Conservation (phyloP, 2,329 filamentous ascomycete species). For the Aureobasidium namibiae region DNA sequence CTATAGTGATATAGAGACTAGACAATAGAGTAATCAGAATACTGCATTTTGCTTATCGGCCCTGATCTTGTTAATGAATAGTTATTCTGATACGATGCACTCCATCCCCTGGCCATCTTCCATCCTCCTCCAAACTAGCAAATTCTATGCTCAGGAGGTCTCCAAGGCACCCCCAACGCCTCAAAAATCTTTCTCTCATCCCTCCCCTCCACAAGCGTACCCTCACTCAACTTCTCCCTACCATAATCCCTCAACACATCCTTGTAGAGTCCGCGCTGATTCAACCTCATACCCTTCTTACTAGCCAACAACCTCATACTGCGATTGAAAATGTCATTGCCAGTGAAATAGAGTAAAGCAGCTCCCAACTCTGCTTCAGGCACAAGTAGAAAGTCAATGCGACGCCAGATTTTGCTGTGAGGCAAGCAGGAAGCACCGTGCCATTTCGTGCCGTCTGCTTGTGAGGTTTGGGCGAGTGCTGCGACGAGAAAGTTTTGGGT, state of each 20-base stretch:
- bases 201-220: slow-evolving; percentile 62
- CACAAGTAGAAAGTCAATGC: slow-evolving; percentile 79
- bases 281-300: slow-evolving; percentile 75
- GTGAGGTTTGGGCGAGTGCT: slow-evolving; percentile 50
- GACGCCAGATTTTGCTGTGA: slow-evolving; percentile 56
- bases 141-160: slow-evolving; percentile 66
- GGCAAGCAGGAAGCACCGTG: slow-evolving; percentile 75
- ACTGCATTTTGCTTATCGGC: background rate
- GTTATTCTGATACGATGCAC: background rate
- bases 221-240: slow-evolving; percentile 56
- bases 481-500: slow-evolving; percentile 58
- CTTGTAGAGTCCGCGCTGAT: slow-evolving; percentile 71
- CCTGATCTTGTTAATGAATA: background rate
- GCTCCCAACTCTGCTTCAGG: slow-evolving; percentile 73
- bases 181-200: slow-evolving; percentile 77
- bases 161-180: slow-evolving; percentile 74
- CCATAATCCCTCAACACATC: slow-evolving; percentile 56
- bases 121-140: slow-evolving; percentile 40
- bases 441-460: slow-evolving; percentile 66
- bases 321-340: slow-evolving; percentile 89
- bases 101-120: background rate
- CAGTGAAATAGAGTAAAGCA: slow-evolving; percentile 89
- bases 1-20: too few relatives aligned
- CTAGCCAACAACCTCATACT: slow-evolving; percentile 72
- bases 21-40: too few relatives aligned